Evolutionary conservation across 2,329 filamentous ascomycete species (phyloP), one percentile per base, ranked within the genome.

Genomic region (Hortaea werneckii): DNA sequence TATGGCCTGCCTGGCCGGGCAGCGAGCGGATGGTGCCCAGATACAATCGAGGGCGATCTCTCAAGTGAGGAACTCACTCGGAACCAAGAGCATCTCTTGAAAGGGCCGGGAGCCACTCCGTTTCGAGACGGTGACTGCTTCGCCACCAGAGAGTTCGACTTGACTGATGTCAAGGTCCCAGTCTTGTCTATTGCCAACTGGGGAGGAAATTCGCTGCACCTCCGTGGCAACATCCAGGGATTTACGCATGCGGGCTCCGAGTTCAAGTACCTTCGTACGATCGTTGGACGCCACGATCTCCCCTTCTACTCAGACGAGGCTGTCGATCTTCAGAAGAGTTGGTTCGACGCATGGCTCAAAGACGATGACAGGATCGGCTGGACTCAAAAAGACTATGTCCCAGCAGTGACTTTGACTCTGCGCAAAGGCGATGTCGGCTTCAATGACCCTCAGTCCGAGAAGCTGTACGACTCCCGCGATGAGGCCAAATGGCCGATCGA

Each of bases 301-400:
- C 82, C 82, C 0, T 85, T 86, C 59, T 87, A 85, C 65, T 84
- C 85, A 57, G 62, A 74, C 1, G 78, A 85, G 41, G 79, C 85
- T 50, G 81, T 83, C 0, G 78, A 82, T 49, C 54, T 86, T 0
- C 83, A 86, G 57, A 71, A 69, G 40, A 78, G 75, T 52, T 87
- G 87, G 59, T 65, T 86, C 0, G 79, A 85, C 48, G 82, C 82
- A 0, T 87, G 86, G 57, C 70, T 87, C 32, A 85, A 85, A 53
- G 77, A 71, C 1, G 72, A 85, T 0, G 83, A 86, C 54, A 66
- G 68, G 0, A 68, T 68, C 0, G 79, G 79, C n/a, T 83, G 80
- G 79, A 72, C 71, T 0, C 56, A 66, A 7, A 67, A 71, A 8
- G 78, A 80, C 27, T 77, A 78, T 45, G 65, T 81, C 0, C 70